phyloP scores from a whole-genome alignment of 2,329 filamentous ascomycete genomes.

The Thielaviopsis populi region DNA sequence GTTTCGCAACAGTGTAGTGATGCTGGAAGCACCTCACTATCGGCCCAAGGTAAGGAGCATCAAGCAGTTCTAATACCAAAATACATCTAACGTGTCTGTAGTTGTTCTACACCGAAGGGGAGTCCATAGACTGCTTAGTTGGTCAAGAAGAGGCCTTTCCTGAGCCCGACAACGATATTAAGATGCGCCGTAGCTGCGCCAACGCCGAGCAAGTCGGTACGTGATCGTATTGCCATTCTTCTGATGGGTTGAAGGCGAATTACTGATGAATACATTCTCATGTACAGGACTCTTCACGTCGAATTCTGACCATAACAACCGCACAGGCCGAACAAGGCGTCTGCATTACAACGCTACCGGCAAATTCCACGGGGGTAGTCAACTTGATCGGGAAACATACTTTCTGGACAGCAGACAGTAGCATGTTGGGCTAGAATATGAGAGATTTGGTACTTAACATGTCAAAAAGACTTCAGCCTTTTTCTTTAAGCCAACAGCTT shows the following conservation, averaged over 20 bases:
- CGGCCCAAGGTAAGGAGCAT: constrained; percentile 55
- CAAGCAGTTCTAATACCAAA: neutral
- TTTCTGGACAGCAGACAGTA: neutral
- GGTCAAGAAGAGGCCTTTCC: constrained; percentile 66
- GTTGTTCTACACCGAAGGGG: constrained; percentile 39
- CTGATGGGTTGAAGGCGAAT: neutral
- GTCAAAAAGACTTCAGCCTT: too few relatives aligned
- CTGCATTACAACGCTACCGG: neutral
- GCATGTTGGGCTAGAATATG: neutral
- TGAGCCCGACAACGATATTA: constrained; percentile 65
- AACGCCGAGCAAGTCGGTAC: constrained; percentile 71
- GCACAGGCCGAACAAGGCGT: neutral
- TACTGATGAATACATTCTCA: neutral
- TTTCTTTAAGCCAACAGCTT: neutral
- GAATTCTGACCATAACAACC: neutral
- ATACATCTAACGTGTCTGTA: constrained; percentile 20
- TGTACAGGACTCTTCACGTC: constrained; percentile 60
- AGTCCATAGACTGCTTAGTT: constrained; percentile 33
- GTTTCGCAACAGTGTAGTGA: constrained; percentile 92
- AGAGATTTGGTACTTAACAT: neutral
- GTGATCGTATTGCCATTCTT: constrained; percentile 23
- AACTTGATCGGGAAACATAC: neutral
- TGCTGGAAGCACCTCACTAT: constrained; percentile 70
- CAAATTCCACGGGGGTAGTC: neutral
- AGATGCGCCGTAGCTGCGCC: constrained; percentile 75